Evolutionary conservation across 192 early-diverging fungal species (phyloP), one percentile per base, ranked within the genome.

Genomic region (Umbelopsis sp.): DNA sequence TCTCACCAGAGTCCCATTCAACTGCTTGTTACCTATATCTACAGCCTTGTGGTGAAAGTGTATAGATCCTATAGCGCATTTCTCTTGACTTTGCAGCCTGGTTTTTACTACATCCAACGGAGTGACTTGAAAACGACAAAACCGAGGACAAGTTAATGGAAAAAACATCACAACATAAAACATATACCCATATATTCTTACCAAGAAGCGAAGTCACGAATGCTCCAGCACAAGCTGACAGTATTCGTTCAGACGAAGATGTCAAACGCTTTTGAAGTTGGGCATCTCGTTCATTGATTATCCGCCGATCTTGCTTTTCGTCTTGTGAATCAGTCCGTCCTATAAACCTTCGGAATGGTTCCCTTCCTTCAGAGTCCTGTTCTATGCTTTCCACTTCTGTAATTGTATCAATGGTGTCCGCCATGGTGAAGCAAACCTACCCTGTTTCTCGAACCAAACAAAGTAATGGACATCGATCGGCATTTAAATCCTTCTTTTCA

Each of bases 101-200:
- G 90, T 95, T 74, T 96, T 96, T n/a, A 96, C 87, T 1, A 96
- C 89, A 81, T 96, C 94, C 43, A 96, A 87, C 3, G 94, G 94
- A 16, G 91, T 96, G 9, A 91, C 93, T 92, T 69, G 41, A 25
- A 66, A 20, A 24, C 12, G 44, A 72, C 43, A 82, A 76, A 54
- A 75, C 71, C 16, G 79, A 41, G 38, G 36, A 41, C 5, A 41
- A 11, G 7, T 41, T 41, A n/a, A n/a, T n/a, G 22, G 16, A 12
- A 22, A 51, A 49, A 29, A 65, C n/a, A 45, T 11, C 21, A 49
- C 44, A 51, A 59, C 17, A 41, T 21, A 25, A n/a, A 22, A 2
- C n/a, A 72, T 32, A 71, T 50, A n/a, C 12, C n/a, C 10, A 36
- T 34, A 20, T 2, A 34, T 20, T 43, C 83, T 78, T 86, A 94